phyloP scores from a whole-genome alignment of 164 flowering plant genomes.

The Malania oleifera region DNA sequence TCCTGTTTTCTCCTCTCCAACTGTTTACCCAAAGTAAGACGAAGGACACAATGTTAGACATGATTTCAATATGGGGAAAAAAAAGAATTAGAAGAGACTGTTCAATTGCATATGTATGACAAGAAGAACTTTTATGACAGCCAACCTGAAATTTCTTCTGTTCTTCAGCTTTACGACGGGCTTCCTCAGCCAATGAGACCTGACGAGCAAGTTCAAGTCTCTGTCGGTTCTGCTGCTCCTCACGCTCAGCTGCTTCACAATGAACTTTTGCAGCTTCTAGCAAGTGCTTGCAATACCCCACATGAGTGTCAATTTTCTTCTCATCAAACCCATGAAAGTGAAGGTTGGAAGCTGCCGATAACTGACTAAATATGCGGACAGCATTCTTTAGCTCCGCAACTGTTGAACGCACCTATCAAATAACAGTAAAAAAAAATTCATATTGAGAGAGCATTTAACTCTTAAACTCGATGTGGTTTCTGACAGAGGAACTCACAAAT shows the following conservation, averaged over 20 bases:
- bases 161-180: slow-evolving; percentile 90
- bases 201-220: slow-evolving; percentile 85
- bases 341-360: slow-evolving; percentile 78
- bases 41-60: neutral
- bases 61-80: neutral
- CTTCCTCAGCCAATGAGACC: slow-evolving; percentile 81
- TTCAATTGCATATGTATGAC: neutral
- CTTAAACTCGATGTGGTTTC: no score
- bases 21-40: slow-evolving; percentile 30
- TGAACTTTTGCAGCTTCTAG: slow-evolving; percentile 89
- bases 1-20: slow-evolving; percentile 90
- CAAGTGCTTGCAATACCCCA: slow-evolving; percentile 88
- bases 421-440: neutral
- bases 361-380: slow-evolving; percentile 78
- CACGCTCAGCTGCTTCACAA: slow-evolving; percentile 89
- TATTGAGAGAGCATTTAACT: slow-evolving; percentile 1
- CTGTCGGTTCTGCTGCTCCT: slow-evolving; percentile 77
- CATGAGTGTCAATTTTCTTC: slow-evolving; percentile 94
- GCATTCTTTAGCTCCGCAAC: slow-evolving; percentile 92
- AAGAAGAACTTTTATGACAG: neutral
- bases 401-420: slow-evolving; percentile 68
- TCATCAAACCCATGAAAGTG: slow-evolving; percentile 94
- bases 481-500: no score
- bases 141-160: slow-evolving; percentile 77
- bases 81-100: neutral